phyloP scores from a whole-genome alignment of 2,329 filamentous ascomycete genomes.

The Beauveria bassiana region DNA sequence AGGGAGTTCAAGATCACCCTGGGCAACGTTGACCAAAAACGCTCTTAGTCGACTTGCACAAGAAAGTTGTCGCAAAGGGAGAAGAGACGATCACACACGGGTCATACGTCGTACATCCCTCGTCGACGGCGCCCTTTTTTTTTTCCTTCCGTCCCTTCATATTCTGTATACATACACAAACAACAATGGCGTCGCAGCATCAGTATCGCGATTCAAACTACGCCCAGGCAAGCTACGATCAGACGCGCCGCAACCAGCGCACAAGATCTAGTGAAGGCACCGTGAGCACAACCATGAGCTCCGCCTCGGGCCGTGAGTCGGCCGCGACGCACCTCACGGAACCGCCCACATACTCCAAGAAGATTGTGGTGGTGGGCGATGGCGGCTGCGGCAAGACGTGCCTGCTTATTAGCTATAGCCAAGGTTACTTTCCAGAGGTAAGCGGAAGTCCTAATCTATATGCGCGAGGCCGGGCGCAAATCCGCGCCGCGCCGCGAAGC shows the following conservation, averaged over 20 bases:
- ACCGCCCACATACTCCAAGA: slow-evolving; percentile 91
- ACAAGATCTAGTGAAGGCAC: slow-evolving; percentile 79
- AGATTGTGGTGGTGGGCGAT: slow-evolving; percentile 97
- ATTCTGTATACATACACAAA: background rate
- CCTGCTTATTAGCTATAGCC: slow-evolving; percentile 95
- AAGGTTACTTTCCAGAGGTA: slow-evolving; percentile 98
- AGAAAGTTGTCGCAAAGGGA: background rate
- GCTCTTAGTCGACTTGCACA: background rate
- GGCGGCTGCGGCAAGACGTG: slow-evolving; percentile 98
- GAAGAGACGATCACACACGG: background rate
- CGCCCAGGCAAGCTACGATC: slow-evolving; percentile 29
- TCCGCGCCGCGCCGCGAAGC: background rate
- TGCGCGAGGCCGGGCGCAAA: background rate
- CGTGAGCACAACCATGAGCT: slow-evolving; percentile 75
- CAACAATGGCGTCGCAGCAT: slow-evolving; percentile 44
- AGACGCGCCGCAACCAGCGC: slow-evolving; percentile 40
- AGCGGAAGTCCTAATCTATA: slow-evolving; percentile 17
- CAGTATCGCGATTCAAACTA: slow-evolving; percentile 50
- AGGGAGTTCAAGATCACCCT: slow-evolving; percentile 1
- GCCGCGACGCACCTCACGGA: slow-evolving; percentile 81
- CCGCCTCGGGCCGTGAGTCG: slow-evolving; percentile 67
- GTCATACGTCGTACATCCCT: background rate
- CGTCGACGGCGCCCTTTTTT: background rate
- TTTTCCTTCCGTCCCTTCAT: background rate
- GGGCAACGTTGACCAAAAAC: slow-evolving; percentile 3